A percentile compares a stretch with the other conserved stretches of the same genome.
Conservation (phyloP, 2,329 filamentous ascomycete species). For the Neonectria coccinea region DNA sequence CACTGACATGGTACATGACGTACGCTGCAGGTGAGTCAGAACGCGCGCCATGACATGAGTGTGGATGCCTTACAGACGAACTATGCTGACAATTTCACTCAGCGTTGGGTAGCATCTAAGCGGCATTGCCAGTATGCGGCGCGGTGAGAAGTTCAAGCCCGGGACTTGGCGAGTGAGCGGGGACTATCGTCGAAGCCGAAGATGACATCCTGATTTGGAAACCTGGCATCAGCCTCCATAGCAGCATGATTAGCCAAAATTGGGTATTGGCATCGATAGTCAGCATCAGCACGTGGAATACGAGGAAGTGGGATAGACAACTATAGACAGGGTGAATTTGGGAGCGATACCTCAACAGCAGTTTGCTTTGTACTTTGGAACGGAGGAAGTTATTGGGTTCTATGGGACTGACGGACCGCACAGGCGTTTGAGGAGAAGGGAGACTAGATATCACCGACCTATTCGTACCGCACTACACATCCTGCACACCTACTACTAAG, state of each 20-base stretch:
- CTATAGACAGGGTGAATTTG: slow-evolving; percentile 1
- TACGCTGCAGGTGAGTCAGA: slow-evolving; percentile 76
- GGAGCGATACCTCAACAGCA: slow-evolving; percentile 10
- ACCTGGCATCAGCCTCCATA: not conserved
- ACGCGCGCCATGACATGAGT: not conserved
- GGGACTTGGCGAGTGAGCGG: slow-evolving; percentile 6
- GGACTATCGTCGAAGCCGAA: not conserved
- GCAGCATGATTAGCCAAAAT: not conserved
- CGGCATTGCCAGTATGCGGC: not conserved
- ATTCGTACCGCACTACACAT: slow-evolving; percentile 6
- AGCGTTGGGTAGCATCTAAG: slow-evolving; percentile 41
- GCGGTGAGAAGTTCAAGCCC: not conserved
- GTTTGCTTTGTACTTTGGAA: slow-evolving; percentile 20
- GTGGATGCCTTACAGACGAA: slow-evolving; percentile 3
- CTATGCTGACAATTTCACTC: slow-evolving; percentile 31
- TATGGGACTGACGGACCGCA: not conserved
- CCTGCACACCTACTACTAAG: slow-evolving; percentile 15
- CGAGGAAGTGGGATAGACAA: slow-evolving; percentile 5
- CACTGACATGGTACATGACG: slow-evolving; percentile 86
- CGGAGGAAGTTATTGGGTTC: slow-evolving; percentile 13
- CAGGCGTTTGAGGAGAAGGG: slow-evolving; percentile 13
- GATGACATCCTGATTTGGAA: not conserved
- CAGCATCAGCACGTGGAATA: slow-evolving; percentile 8
- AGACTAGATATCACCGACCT: slow-evolving; percentile 17
- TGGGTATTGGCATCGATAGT: slow-evolving; percentile 1